Evolutionary conservation across 2,329 filamentous ascomycete genomes (phyloP).

Genomic region (Xylaria multiplex): DNA sequence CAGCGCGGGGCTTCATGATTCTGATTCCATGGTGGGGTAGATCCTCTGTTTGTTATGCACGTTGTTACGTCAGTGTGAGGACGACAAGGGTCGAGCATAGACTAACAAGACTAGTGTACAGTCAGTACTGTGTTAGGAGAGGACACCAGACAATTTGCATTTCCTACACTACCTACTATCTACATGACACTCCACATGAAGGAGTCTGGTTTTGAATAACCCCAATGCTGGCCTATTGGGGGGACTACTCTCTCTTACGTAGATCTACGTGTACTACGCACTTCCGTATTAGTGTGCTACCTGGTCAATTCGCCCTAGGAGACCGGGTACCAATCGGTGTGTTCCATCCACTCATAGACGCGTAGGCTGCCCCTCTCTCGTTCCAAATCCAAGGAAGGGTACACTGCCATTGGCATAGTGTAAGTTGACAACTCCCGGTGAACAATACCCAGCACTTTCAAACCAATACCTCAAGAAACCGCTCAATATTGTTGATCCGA

Average conservation of each 20-base stretch:
- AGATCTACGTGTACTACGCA: too few relatives aligned
- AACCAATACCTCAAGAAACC: not conserved
- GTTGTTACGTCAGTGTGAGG: conserved; percentile 33
- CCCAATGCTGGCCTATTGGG: too few relatives aligned
- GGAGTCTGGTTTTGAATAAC: too few relatives aligned
- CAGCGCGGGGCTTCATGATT: conserved; percentile 29
- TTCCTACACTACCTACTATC: conserved; percentile 6
- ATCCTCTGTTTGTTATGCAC: conserved; percentile 20
- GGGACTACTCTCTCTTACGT: too few relatives aligned
- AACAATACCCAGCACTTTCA: not conserved
- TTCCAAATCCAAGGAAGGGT: conserved; percentile 21
- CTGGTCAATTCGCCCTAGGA: not conserved
- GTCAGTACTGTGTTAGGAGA: not conserved
- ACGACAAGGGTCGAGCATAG: conserved; percentile 22
- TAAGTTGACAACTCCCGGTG: not conserved
- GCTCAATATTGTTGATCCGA: conserved; percentile 1
- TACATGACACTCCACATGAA: too few relatives aligned
- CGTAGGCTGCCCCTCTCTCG: conserved; percentile 26
- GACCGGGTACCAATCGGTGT: conserved; percentile 8
- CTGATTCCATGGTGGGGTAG: conserved; percentile 33
- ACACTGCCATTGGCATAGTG: not conserved
- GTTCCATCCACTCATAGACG: conserved; percentile 13
- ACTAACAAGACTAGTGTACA: conserved; percentile 1
- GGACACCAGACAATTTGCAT: conserved; percentile 29
- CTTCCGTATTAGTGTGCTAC: conserved; percentile 11